Conservation (phyloP, 2,329 filamentous ascomycete species). For the Arachnomyces sp. region DNA sequence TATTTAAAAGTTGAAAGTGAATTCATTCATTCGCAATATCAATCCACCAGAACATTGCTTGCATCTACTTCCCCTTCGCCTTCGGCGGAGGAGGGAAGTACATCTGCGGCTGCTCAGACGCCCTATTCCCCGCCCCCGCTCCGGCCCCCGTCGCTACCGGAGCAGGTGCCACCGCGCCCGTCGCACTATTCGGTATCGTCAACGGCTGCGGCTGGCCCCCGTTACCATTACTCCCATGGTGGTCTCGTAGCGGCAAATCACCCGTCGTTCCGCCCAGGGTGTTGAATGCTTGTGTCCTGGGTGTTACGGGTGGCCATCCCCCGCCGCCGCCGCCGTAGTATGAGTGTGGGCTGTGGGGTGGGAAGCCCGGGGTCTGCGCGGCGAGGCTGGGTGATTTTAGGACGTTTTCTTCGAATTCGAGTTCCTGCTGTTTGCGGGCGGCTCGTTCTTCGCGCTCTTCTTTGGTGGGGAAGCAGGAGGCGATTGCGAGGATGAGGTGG, state of each 20-base stretch:
- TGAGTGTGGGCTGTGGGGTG: constrained; percentile 16
- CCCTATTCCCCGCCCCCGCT: too few species aligned
- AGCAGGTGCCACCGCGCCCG: constrained; percentile 9
- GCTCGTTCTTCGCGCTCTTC: constrained; percentile 23
- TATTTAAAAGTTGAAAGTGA: too few species aligned
- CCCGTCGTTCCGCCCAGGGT: constrained; percentile 27
- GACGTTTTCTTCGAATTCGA: constrained; percentile 23
- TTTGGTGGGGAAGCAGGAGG: constrained; percentile 38
- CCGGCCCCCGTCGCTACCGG: constrained; percentile 10
- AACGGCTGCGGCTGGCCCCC: constrained; percentile 13
- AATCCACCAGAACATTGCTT: too few species aligned
- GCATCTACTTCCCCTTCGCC: too few species aligned
- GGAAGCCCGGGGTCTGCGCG: constrained; percentile 23
- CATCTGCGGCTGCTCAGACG: constrained; percentile 17
- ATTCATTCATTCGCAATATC: too few species aligned
- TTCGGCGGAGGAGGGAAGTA: constrained; percentile 39
- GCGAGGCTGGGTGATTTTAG: constrained; percentile 30
- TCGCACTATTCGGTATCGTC: constrained; percentile 8
- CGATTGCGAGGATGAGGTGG: constrained; percentile 41
- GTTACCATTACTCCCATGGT: constrained; percentile 19
- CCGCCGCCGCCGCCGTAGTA: too few species aligned
- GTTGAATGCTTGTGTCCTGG: constrained; percentile 36
- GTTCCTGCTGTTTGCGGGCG: constrained; percentile 9
- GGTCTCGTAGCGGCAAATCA: constrained; percentile 34
- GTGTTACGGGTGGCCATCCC: constrained; percentile 32